Conservation (phyloP, 116 monocot genomes). For the Papilionanthe hybrid region DNA sequence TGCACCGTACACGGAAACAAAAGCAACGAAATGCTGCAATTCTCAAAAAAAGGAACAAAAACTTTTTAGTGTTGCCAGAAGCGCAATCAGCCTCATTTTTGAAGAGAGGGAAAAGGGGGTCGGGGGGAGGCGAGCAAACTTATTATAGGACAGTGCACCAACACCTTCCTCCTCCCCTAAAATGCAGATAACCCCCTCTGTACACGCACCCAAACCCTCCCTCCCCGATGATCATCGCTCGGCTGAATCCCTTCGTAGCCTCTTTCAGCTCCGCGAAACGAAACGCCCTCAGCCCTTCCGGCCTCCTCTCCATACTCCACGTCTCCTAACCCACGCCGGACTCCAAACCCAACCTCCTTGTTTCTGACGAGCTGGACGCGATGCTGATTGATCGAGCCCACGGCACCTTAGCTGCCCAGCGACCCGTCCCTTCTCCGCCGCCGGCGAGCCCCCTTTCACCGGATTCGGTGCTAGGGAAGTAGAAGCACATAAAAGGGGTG, state of each 20-base stretch:
- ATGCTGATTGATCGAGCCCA: constrained; percentile 29
- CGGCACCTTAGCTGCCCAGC: constrained; percentile 9
- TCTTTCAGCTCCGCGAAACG: constrained; percentile 44
- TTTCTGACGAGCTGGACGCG: constrained; percentile 18
- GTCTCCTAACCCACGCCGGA: neutral
- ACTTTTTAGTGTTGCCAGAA: too few relatives aligned
- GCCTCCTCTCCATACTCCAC: constrained; percentile 3
- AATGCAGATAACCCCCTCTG: constrained; percentile 25
- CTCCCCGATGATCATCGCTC: constrained; percentile 49
- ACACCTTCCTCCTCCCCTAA: constrained; percentile 6
- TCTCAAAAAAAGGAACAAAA: too few relatives aligned
- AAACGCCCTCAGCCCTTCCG: constrained; percentile 38
- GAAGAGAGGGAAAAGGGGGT: too few relatives aligned
- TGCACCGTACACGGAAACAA: too few relatives aligned
- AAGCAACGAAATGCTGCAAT: too few relatives aligned
- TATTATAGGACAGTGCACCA: too few relatives aligned
- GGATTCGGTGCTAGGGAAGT: constrained; percentile 22
- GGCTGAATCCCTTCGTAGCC: constrained; percentile 58
- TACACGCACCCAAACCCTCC: constrained; percentile 70
- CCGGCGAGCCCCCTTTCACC: constrained; percentile 12
- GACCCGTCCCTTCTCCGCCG: neutral
- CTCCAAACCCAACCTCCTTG: constrained; percentile 5
- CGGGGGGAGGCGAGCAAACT: too few relatives aligned
- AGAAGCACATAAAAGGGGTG: too few relatives aligned
- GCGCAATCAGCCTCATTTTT: too few relatives aligned